Conservation (phyloP, 2,329 filamentous ascomycete genomes). For the Coniochaeta pulveracea region DNA sequence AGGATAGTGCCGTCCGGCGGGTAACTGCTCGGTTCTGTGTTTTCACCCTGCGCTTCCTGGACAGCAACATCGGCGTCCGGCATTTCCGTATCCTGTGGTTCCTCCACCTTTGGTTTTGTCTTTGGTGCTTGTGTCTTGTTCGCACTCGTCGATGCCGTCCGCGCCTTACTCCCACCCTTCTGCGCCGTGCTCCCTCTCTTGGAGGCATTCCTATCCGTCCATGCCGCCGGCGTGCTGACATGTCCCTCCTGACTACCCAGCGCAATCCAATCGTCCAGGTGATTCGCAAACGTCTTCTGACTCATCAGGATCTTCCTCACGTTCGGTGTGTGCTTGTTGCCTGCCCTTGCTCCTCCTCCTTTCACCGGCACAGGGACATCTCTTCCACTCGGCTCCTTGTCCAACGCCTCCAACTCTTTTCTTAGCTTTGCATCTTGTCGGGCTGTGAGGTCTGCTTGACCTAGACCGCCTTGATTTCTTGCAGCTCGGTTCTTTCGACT, state of each 20-base stretch:
- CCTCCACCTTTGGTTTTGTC: slow-evolving; percentile 4
- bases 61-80: slow-evolving; percentile 21
- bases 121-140: slow-evolving; percentile 5
- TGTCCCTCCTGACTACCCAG: too few relatives aligned
- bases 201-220: neutral
- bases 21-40: slow-evolving; percentile 8
- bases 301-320: slow-evolving; percentile 69
- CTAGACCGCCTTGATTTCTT: slow-evolving; percentile 40
- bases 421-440: slow-evolving; percentile 72
- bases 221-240: too few relatives aligned
- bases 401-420: slow-evolving; percentile 72
- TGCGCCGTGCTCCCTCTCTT: neutral
- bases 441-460: slow-evolving; percentile 59
- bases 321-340: slow-evolving; percentile 51
- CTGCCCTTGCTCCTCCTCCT: slow-evolving; percentile 13
- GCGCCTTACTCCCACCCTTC: neutral
- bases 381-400: slow-evolving; percentile 38
- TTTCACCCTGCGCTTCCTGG: neutral
- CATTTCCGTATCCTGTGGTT: slow-evolving; percentile 26
- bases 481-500: slow-evolving; percentile 62
- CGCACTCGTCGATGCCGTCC: slow-evolving; percentile 4
- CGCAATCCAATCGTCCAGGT: slow-evolving; percentile 72
- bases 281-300: slow-evolving; percentile 74
- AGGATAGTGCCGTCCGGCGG: slow-evolving; percentile 21
- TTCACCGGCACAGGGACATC: slow-evolving; percentile 55